Conservation (phyloP, 1,139 yeast species). For the Citeromyces hawaiiensis region DNA sequence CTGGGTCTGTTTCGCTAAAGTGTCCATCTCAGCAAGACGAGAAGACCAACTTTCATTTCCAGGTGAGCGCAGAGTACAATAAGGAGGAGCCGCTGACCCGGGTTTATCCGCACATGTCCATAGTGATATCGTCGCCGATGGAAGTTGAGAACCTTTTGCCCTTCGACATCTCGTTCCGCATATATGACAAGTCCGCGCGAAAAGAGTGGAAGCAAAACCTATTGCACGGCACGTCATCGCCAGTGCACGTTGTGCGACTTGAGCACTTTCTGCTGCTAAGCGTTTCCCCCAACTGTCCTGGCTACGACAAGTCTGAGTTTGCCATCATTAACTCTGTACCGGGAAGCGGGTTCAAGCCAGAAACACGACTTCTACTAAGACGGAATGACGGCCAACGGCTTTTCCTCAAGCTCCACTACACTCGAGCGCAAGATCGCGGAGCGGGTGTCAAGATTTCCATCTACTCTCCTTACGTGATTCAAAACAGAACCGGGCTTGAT, state of each 20-base stretch:
- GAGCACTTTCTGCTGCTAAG: conserved; percentile 59
- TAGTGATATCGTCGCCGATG: conserved; percentile 75
- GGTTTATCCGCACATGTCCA: conserved; percentile 75
- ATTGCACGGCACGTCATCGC: conserved; percentile 49
- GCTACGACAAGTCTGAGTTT: conserved; percentile 61
- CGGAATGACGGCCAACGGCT: conserved; percentile 56
- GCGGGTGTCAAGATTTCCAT: conserved; percentile 54
- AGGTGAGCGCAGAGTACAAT: conserved; percentile 58
- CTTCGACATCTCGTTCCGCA: conserved; percentile 58
- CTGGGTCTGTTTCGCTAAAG: conserved; percentile 39
- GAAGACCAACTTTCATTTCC: conserved; percentile 36
- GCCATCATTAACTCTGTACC: conserved; percentile 61
- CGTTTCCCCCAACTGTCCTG: conserved; percentile 55
- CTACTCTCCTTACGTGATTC: conserved; percentile 71
- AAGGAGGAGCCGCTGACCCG: conserved; percentile 53
- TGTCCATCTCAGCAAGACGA: conserved; percentile 31
- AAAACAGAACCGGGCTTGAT: conserved; percentile 69
- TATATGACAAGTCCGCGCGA: conserved; percentile 67
- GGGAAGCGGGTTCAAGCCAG: conserved; percentile 41
- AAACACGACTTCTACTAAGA: conserved; percentile 31
- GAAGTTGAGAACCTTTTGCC: conserved; percentile 81
- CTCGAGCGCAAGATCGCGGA: conserved; percentile 24
- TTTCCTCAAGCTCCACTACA: conserved; percentile 53
- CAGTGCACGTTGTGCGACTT: conserved; percentile 72
- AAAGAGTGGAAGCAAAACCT: conserved; percentile 58